Evolutionary conservation across 371 early-diverging fungal species (phyloP), one percentile per base, ranked within the genome.

Genomic region (Syncephalastrum sp.): DNA sequence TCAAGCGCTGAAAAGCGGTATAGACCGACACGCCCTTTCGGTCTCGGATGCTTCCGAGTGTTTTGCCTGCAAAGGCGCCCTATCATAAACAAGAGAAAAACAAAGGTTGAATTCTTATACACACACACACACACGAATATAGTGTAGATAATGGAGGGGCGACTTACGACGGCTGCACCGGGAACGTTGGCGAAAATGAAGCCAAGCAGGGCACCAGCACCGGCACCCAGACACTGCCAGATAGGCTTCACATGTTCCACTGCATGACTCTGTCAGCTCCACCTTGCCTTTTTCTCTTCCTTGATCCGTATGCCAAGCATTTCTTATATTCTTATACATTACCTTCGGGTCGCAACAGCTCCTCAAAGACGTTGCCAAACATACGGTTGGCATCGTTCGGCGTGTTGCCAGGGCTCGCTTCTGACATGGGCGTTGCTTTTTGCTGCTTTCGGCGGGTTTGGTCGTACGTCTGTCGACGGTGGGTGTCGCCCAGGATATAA

Each of bases 391-490:
- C 70, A 49, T 67, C 59, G 4, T 42, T 42, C 8, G 45, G 47
- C 19, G 55, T 29, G 47, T 60, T 33, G 24, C 50, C 45, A 27
- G 60, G 51, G 4, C 17, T 13, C 19, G 59, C 55, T 19, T 46
- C 59, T 13, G 54, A 42, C 38, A 46, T 57, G 15, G 58, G 52
- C 5, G 50, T 33, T 5, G 38, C 13, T 15, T 23, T 24, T 2
- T 44, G 23, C 14, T 55, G 59, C 24, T 54, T 49, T 12, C 43
- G 16, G 23, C 92, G 92, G 1, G 91, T 86, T 29, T 62, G 64
- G 72, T 98, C 98, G 70, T 96, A 97, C 5, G 76, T 64, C n/a
- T 69, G 60, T 58, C 94, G 79, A 42, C 90, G 81, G 23, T 68
- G 67, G 3, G 79, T 63, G 64, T 95, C 90, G n/a, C 82, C 77